Conservation (phyloP, 257 asterid species). For the Rehmannia glutinosa region DNA sequence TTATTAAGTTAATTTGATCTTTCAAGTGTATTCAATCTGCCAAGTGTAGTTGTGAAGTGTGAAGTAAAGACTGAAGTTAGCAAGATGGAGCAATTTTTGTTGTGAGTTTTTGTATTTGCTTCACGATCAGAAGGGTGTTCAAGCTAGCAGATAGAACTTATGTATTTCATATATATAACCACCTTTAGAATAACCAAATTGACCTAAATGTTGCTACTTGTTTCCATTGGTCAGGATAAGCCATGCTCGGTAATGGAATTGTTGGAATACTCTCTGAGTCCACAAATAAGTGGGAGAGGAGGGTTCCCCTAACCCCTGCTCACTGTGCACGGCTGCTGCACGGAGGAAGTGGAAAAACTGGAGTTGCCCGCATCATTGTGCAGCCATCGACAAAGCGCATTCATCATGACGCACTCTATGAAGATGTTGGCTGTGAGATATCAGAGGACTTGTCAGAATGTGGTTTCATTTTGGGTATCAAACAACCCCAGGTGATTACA, state of each 20-base stretch:
- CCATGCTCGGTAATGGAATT: slow-evolving; percentile 89
- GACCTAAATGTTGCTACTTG: not conserved
- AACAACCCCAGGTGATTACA: slow-evolving; percentile 74
- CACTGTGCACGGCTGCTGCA: slow-evolving; percentile 87
- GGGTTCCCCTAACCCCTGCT: slow-evolving; percentile 87
- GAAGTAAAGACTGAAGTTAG: not conserved
- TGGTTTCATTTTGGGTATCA: slow-evolving; percentile 86
- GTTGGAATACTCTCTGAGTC: slow-evolving; percentile 91
- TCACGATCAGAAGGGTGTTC: not conserved
- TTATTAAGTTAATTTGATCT: not conserved
- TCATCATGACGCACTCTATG: slow-evolving; percentile 89
- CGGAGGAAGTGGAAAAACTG: slow-evolving; percentile 72
- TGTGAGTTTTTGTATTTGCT: not conserved
- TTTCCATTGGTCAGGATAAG: slow-evolving; percentile 6
- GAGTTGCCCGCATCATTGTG: slow-evolving; percentile 74
- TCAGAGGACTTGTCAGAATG: slow-evolving; percentile 86
- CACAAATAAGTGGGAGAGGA: slow-evolving; percentile 96
- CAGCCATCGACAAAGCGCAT: slow-evolving; percentile 95
- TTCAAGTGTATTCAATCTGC: not conserved
- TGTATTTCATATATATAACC: not conserved
- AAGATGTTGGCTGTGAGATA: slow-evolving; percentile 92
- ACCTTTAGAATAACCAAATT: not conserved
- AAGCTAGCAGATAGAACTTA: not conserved
- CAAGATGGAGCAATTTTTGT: not conserved
- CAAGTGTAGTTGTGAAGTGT: not conserved